Evolutionary conservation across 768 basidiomycete species (phyloP), one percentile per base, ranked within the genome.

Genomic region (Lactarius akahatsu): DNA sequence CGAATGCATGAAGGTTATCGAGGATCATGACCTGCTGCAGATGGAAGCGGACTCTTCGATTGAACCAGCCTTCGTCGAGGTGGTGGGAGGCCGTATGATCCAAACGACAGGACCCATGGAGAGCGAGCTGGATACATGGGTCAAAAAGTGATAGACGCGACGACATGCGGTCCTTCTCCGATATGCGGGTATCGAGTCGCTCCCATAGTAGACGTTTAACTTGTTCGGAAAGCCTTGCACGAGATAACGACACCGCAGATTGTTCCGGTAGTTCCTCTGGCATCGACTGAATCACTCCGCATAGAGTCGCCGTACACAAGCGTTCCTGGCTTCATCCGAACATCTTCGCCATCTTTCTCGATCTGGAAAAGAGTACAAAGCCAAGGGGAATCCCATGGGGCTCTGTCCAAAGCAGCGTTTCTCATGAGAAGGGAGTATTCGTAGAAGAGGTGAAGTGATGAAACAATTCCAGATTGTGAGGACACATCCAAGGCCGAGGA

Each of bases 1-100:
- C 34, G 41, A 55, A 54, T 18, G 57, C 41, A 59, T 73, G 66
- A 4, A 78, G 65, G 10, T 69, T 69, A 34, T 83, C 78, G 52
- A 81, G 76, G 18, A 86, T 82, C 56, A 78, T 69, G 2, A 87
- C 80, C 58, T 86, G 83, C 57, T 80, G 79, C 1, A 87, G 64
- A 68, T 83, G 80, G 36, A 83, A 72, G 2, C 79, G 73, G 9
- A 85, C 72, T 15, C 80, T 79, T 23, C 71, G n/a, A 52, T 82
- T 81, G 58, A 80, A 86, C 70, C 75, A 77, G n/a, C 69, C 69
- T 2, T 72, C 43, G 40, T 71, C 73, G 57, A 76, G 64, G 18
- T 75, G 68, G 1, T 75, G 58, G 0, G 71, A 18, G 63, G 85
- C 84, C 18, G 77, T 74, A 45, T 76, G 73, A 7, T 72, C 72